Base-by-base conservation (phyloP, 2,329 filamentous ascomycete genomes). In the Scedosporium minutisporum region DNA sequence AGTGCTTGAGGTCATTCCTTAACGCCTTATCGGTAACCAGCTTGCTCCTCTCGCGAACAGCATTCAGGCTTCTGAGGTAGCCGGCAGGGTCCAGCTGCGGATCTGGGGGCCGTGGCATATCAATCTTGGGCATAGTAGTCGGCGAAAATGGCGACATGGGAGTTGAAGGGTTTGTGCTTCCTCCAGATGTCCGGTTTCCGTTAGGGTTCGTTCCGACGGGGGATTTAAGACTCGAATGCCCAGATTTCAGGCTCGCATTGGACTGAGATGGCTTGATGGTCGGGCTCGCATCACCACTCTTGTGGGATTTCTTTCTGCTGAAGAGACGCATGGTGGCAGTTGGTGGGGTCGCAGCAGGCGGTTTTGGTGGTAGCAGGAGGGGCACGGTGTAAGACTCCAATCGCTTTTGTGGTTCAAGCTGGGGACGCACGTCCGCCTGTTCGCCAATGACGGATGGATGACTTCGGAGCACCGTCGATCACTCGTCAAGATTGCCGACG, bases 21-120 rank as follows among this genome's bases (percentile, higher is more conserved):
- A 89, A 81, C 9, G 92, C 91, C 78, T 89, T 93, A 66, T 90
- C 84, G 65, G 90, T 82, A 61, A 96, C 81, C 67, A 93, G 77
- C 69, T 78, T 84, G 71, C 85, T 88, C 66, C 92, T 80, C 70
- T 97, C 91, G 65, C 95, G 84, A 27, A 99, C 91, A 29, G 95
- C 87, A 70, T 91, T 87, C 70, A 97, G 85, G 76, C 92, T 97
- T 72, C 90, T 87, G 70, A 99, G 83, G 75, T 97, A 97, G 65
- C 87, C 93, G 25, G 89, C 91, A 21, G 93, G 93, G 73, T 97
- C 91, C 68, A 93, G 81, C 65, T 88, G 83, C 69, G 93, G 93
- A 75, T 97, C 93, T 29, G 93, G 93, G 16, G 92, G 87, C 70
- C 86, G 88, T 59, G 93, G 90, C 58, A 97, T 83, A 66, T 91